These are phyloP conservation scores for Spatholobus suberectus DNA, from an alignment of 306 rosid genomes.

Conservation along the genomic window DNA sequence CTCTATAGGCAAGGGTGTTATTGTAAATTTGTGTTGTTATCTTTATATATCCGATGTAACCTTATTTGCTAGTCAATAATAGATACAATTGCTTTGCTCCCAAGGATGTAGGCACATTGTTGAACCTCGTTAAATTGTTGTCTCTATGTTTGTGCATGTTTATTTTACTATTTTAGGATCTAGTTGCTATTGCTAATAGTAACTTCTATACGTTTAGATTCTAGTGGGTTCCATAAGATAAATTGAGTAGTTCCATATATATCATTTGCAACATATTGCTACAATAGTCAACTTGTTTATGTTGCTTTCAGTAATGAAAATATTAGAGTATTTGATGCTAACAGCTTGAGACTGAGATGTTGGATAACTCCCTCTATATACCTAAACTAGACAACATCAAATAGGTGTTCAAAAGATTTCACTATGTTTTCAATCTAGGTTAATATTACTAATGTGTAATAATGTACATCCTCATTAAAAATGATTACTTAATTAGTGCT, in stretches of 20 bases:
- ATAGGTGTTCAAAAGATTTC: slow-evolving; percentile 50
- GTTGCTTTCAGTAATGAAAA: slow-evolving; percentile 75
- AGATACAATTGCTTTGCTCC: no score
- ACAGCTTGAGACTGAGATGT: slow-evolving; percentile 63
- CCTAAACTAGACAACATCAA: slow-evolving; percentile 48
- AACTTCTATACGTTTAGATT: slow-evolving; percentile 27
- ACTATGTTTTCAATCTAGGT: not conserved
- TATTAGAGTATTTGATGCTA: slow-evolving; percentile 77
- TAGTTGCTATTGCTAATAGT: no score
- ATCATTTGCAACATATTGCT: slow-evolving; percentile 72
- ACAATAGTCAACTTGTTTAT: slow-evolving; percentile 62
- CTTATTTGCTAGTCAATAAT: no score
- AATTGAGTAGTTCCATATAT: slow-evolving; percentile 58
- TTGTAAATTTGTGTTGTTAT: no score
- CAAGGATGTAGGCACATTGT: no score
- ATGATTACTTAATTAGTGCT: not conserved
- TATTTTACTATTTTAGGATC: no score
- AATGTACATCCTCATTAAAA: not conserved
- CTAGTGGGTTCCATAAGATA: slow-evolving; percentile 83
- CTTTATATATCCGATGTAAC: no score
- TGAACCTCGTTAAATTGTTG: no score
- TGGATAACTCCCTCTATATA: slow-evolving; percentile 71
- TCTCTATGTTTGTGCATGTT: no score
- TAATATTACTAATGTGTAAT: slow-evolving; percentile 5
- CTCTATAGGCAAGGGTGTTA: no score